phyloP scores from a whole-genome alignment of 2,329 filamentous ascomycete species.

The Aspergillus candidus region DNA sequence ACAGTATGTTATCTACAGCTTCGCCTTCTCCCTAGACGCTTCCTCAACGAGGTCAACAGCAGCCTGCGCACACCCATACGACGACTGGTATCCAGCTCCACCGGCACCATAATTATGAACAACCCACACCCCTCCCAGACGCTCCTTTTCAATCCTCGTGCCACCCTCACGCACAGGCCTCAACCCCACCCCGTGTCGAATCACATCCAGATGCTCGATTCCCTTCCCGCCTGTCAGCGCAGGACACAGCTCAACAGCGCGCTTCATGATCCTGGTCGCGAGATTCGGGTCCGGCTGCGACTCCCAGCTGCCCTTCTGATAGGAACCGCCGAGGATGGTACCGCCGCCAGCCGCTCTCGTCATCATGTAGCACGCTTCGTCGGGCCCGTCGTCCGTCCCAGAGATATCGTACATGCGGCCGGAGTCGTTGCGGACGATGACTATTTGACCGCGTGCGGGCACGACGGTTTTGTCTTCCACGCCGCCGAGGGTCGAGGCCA shows the following conservation, averaged over 20 bases:
- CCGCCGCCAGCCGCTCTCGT: conserved; percentile 67
- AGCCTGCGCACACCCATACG: conserved; percentile 62
- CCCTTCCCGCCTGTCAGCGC: conserved; percentile 45
- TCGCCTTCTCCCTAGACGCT: neutral
- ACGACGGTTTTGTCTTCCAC: conserved; percentile 66
- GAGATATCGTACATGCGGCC: conserved; percentile 62
- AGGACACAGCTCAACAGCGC: conserved; percentile 35
- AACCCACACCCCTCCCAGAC: conserved; percentile 50
- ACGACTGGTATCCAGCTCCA: conserved; percentile 53
- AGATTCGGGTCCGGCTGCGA: conserved; percentile 67
- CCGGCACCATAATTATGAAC: conserved; percentile 34
- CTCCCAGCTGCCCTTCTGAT: conserved; percentile 72
- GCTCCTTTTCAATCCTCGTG: conserved; percentile 67
- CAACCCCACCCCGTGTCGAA: conserved; percentile 73
- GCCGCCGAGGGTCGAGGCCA: conserved; percentile 67
- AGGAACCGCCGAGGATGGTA: conserved; percentile 74
- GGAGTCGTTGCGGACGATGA: conserved; percentile 71
- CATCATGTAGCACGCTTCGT: conserved; percentile 75
- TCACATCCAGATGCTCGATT: conserved; percentile 62
- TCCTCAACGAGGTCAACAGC: conserved; percentile 39
- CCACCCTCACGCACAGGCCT: conserved; percentile 66
- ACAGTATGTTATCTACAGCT: neutral
- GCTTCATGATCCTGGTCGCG: conserved; percentile 74
- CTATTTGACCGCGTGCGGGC: conserved; percentile 74
- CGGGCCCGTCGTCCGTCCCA: conserved; percentile 63